phyloP scores from a whole-genome alignment of 257 asterid species.

The Rauvolfia tetraphylla region DNA sequence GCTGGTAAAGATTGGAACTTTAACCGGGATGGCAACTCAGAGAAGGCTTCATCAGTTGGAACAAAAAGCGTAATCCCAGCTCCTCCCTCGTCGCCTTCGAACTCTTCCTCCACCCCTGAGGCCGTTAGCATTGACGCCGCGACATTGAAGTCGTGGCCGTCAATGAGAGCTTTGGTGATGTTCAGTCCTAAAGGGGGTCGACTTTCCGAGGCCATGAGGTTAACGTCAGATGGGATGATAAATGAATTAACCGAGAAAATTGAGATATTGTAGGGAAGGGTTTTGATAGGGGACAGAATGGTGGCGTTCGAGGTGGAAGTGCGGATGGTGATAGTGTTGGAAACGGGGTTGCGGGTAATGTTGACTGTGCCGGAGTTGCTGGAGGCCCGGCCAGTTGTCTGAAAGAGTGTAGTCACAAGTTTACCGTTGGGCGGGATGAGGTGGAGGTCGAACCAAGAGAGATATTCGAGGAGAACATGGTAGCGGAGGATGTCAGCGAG shows the following conservation, averaged over 20 bases:
- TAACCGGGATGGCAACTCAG: constrained; percentile 57
- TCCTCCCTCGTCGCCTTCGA: constrained; percentile 71
- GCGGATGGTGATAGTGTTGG: constrained; percentile 43
- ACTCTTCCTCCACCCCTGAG: constrained; percentile 75
- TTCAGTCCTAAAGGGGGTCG: constrained; percentile 77
- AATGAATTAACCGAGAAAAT: constrained; percentile 49
- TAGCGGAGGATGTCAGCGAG: constrained; percentile 73
- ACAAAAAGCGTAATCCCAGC: constrained; percentile 84
- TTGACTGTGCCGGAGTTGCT: constrained; percentile 58
- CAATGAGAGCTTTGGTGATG: constrained; percentile 66
- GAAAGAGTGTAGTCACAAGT: constrained; percentile 66
- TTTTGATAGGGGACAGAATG: constrained; percentile 37
- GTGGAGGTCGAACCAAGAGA: constrained; percentile 60
- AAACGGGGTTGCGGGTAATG: constrained; percentile 42
- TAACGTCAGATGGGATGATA: constrained; percentile 49
- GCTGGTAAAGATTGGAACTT: constrained; percentile 73
- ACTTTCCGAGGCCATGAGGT: constrained; percentile 79
- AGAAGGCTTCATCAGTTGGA: constrained; percentile 75
- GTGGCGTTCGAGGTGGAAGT: constrained; percentile 72
- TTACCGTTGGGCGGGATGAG: constrained; percentile 51
- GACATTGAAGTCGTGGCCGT: constrained; percentile 78
- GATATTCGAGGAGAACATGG: constrained; percentile 73
- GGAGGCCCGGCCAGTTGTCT: constrained; percentile 70
- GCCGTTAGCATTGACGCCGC: constrained; percentile 86
- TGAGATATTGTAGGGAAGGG: constrained; percentile 59